phyloP scores from a whole-genome alignment of 1,284 basidiomycete genomes.

The Boletus smithii region DNA sequence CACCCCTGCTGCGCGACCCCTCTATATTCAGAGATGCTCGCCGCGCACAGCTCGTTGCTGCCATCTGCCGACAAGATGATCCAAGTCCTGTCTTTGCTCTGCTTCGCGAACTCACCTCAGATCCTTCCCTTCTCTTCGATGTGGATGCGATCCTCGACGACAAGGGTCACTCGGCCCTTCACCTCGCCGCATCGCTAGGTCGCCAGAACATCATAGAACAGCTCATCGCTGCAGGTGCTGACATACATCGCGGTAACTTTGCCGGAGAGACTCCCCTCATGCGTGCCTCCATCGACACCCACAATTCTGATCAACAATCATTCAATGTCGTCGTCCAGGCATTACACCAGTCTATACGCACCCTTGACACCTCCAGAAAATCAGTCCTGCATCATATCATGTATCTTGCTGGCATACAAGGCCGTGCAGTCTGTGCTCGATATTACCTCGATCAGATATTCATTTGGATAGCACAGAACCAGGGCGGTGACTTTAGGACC shows the following conservation, averaged over 20 bases:
- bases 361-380: slow-evolving; percentile 86
- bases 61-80: slow-evolving; percentile 68
- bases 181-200: slow-evolving; percentile 88
- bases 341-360: slow-evolving; percentile 76
- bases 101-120: slow-evolving; percentile 57
- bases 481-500: slow-evolving; percentile 70
- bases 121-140: slow-evolving; percentile 48
- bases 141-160: slow-evolving; percentile 87
- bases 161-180: slow-evolving; percentile 91
- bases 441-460: slow-evolving; percentile 94
- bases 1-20: slow-evolving; percentile 58
- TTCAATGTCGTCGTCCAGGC: slow-evolving; percentile 68
- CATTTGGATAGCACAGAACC: slow-evolving; percentile 73
- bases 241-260: slow-evolving; percentile 87
- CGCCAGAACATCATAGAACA: slow-evolving; percentile 65
- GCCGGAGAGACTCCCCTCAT: slow-evolving; percentile 95
- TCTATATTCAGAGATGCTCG: slow-evolving; percentile 61
- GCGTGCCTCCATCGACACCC: slow-evolving; percentile 86
- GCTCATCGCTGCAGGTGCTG: slow-evolving; percentile 73
- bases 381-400: slow-evolving; percentile 95
- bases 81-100: slow-evolving; percentile 58
- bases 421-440: slow-evolving; percentile 78
- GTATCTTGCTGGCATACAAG: slow-evolving; percentile 87
- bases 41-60: slow-evolving; percentile 56
- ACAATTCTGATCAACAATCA: slow-evolving; percentile 77